Evolutionary conservation across 2,329 filamentous ascomycete genomes (phyloP).

Genomic region (Westerdykella sp.): DNA sequence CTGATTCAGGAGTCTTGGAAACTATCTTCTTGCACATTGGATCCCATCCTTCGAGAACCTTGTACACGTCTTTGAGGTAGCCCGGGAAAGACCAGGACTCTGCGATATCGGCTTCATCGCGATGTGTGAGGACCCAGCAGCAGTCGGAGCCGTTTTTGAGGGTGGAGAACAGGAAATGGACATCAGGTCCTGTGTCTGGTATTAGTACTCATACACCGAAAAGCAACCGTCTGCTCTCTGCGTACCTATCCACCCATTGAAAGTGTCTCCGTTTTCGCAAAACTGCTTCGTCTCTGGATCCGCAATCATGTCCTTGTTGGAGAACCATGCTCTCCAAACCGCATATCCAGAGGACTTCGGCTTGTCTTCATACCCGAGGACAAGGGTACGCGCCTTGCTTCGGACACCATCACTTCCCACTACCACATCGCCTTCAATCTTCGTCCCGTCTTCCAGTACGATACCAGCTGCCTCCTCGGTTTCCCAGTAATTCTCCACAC

Average conservation of each 20-base stretch:
- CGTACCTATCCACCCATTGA: slow-evolving; percentile 35
- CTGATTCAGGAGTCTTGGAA: slow-evolving; percentile 31
- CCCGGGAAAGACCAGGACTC: slow-evolving; percentile 35
- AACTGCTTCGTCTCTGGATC: slow-evolving; percentile 35
- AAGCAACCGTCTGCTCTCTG: background rate
- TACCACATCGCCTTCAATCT: slow-evolving; percentile 45
- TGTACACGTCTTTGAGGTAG: slow-evolving; percentile 27
- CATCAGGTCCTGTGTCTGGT: slow-evolving; percentile 23
- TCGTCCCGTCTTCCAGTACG: slow-evolving; percentile 45
- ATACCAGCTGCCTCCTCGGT: slow-evolving; percentile 48
- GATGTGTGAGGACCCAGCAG: slow-evolving; percentile 35
- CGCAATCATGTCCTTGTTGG: slow-evolving; percentile 34
- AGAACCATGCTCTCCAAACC: slow-evolving; percentile 46
- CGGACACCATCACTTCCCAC: slow-evolving; percentile 51
- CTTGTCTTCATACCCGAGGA: slow-evolving; percentile 48
- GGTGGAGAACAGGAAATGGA: slow-evolving; percentile 36
- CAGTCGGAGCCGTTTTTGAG: slow-evolving; percentile 33
- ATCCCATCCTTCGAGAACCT: slow-evolving; percentile 30
- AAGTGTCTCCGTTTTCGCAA: slow-evolving; percentile 35
- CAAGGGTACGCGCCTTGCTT: slow-evolving; percentile 46
- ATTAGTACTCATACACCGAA: background rate
- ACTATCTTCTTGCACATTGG: slow-evolving; percentile 31
- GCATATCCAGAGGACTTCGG: slow-evolving; percentile 51
- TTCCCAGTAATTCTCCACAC: slow-evolving; percentile 52
- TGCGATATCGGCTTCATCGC: slow-evolving; percentile 30